Percentiles rank a stretch among this genome's conserved stretches.
Evolutionary conservation across 352 stramenopile species (phyloP).

Genomic region (Aphanomyces stellatus): DNA sequence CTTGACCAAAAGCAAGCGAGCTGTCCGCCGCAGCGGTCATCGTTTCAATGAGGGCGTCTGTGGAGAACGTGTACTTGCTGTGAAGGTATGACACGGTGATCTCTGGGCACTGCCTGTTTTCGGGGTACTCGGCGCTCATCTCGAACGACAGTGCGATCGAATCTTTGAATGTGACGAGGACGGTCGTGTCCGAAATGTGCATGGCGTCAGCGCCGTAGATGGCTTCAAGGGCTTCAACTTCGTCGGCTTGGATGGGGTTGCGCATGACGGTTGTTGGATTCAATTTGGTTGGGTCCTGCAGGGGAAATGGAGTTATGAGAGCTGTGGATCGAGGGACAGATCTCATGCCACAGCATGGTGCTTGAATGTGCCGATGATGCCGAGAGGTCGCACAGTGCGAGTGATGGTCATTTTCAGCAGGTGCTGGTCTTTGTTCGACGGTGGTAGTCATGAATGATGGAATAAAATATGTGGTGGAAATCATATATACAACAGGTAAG

Average conservation of each 20-base stretch:
- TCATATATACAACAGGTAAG: too few relatives aligned
- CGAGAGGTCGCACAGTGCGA: too few relatives aligned
- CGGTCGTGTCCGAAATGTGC: not conserved
- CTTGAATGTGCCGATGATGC: too few relatives aligned
- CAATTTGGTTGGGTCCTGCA: not conserved
- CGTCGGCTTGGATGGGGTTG: not conserved
- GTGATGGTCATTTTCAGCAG: too few relatives aligned
- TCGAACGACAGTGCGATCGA: not conserved
- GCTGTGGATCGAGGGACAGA: too few relatives aligned
- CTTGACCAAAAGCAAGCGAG: not conserved
- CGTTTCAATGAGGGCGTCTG: not conserved
- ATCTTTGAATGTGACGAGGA: not conserved
- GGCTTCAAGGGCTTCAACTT: slow-evolving; percentile 16
- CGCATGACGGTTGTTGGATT: not conserved
- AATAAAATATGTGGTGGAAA: too few relatives aligned
- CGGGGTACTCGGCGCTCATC: not conserved
- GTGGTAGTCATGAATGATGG: too few relatives aligned
- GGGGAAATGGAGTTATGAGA: not conserved
- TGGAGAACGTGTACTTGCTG: not conserved
- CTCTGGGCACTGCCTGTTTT: not conserved
- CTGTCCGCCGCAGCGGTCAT: not conserved
- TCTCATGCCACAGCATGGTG: too few relatives aligned
- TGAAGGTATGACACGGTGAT: not conserved
- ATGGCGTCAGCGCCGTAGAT: slow-evolving; percentile 1
- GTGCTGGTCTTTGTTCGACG: too few relatives aligned